Base-by-base conservation (phyloP, 768 basidiomycete species). In the Rhizopogon salebrosus region DNA sequence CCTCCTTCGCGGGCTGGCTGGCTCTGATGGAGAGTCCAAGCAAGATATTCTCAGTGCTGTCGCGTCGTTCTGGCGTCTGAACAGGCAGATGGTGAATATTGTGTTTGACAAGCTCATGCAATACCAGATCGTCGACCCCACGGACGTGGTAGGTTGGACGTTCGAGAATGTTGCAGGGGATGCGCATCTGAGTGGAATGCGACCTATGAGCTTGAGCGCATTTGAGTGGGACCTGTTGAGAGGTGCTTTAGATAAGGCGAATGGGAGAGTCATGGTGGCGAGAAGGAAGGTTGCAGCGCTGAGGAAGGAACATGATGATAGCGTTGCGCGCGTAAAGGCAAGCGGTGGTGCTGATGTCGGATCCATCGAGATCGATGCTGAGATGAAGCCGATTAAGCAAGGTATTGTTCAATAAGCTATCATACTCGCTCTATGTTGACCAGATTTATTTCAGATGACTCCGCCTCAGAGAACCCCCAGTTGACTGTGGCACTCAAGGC, bases 91-190 rank as follows among this genome's bases (percentile, higher is more conserved):
- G 84, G 76, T 94, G 42, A 78, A 79, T 14, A 94, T 99, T 63
- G 93, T 98, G 7, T 87, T 95, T 56, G 97, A 98, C 76, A 99
- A 99, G 72, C 74, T 98, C 50, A 89, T 98, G 84, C 95, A 98
- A 65, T 99, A 99, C 70, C 94, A 97, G 65, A 90, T 98, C 52
- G 87, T 98, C 37, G 94, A 98, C 60, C 92, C 95, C 0, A 83
- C 84, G 14, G 95, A 99, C 58, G 87, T 98, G 8, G 86, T 97
- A 50, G 74, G 73, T 3, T 95, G 90, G 88, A 82, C 87, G 16
- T 95, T 98, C 68, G 64, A 72, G 46, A 78, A 82, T 54, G 79
- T 80, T 18, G 74, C 74, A 8, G 71, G 70, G 23, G 68, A 74
- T 41, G 73, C 67, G 24, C 66, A 70, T 22, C 60, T 72, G 40